A percentile compares a stretch with the other conserved stretches of the same genome.
Evolutionary conservation across 2,329 filamentous ascomycete genomes (phyloP).

Genomic region (Aspergillus fructus): DNA sequence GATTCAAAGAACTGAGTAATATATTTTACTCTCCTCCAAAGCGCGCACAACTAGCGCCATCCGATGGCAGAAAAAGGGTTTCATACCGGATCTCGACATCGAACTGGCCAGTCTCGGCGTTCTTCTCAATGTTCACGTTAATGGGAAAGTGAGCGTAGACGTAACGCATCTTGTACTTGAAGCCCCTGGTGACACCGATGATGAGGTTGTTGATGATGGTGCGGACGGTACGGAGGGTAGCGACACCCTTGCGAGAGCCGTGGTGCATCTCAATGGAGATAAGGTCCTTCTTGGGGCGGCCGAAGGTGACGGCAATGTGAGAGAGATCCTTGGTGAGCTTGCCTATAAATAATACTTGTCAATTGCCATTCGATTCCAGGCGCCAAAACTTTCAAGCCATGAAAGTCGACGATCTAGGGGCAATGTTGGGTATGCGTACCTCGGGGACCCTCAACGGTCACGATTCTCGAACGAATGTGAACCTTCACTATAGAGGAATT

Average conservation of each 20-base stretch:
- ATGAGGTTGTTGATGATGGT: slow-evolving; percentile 99
- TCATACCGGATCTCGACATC: slow-evolving; percentile 97
- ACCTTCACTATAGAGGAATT: slow-evolving; percentile 75
- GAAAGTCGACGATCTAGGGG: not conserved
- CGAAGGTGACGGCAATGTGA: slow-evolving; percentile 96
- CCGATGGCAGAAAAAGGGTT: not conserved
- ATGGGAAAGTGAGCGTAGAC: slow-evolving; percentile 99
- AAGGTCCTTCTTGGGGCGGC: slow-evolving; percentile 75
- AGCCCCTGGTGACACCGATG: slow-evolving; percentile 97
- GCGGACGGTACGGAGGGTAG: slow-evolving; percentile 95
- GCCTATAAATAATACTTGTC: slow-evolving; percentile 51
- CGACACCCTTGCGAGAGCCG: slow-evolving; percentile 95
- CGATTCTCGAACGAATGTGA: slow-evolving; percentile 91
- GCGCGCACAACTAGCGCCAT: not conserved
- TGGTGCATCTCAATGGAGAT: slow-evolving; percentile 99
- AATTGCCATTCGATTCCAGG: slow-evolving; percentile 1
- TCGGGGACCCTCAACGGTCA: slow-evolving; percentile 96
- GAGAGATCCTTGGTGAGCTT: slow-evolving; percentile 96
- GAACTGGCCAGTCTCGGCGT: slow-evolving; percentile 79
- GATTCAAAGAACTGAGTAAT: not conserved
- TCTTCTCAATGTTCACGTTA: slow-evolving; percentile 99
- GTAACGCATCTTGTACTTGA: slow-evolving; percentile 99
- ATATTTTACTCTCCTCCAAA: not conserved
- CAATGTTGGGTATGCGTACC: slow-evolving; percentile 54
- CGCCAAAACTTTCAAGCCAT: not conserved